Conservation (phyloP, 2,329 filamentous ascomycete genomes). For the Aureobasidium leucospermi region DNA sequence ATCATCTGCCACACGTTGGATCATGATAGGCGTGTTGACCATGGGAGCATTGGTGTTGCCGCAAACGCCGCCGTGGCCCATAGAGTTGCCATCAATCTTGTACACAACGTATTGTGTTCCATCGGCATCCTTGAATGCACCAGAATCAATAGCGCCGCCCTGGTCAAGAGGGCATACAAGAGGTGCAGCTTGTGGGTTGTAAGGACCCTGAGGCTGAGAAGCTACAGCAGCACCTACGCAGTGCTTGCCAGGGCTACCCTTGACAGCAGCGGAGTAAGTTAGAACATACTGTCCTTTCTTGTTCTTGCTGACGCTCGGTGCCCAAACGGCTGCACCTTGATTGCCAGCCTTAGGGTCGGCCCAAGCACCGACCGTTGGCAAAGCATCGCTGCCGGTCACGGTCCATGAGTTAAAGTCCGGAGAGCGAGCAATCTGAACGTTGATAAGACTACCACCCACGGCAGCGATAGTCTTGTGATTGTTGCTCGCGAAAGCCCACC, state of each 20-base stretch:
- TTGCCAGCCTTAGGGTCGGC: conserved; percentile 19
- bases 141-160: conserved; percentile 25
- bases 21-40: conserved; percentile 22
- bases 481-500: conserved; percentile 34
- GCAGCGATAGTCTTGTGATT: conserved; percentile 23
- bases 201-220: conserved; percentile 22
- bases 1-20: conserved; percentile 22
- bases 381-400: conserved; percentile 24
- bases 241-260: conserved; percentile 20
- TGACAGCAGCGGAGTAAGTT: conserved; percentile 24
- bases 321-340: conserved; percentile 27
- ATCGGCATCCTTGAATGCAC: conserved; percentile 21
- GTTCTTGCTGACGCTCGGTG: conserved; percentile 26
- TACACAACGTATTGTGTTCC: conserved; percentile 22
- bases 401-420: conserved; percentile 28
- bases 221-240: conserved; percentile 23
- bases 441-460: conserved; percentile 23
- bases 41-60: conserved; percentile 18
- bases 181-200: conserved; percentile 20
- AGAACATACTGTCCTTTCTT: conserved; percentile 22
- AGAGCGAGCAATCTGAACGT: conserved; percentile 30
- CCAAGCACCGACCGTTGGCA: conserved; percentile 26
- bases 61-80: conserved; percentile 22
- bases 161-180: conserved; percentile 22
- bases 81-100: conserved; percentile 25